Base-by-base conservation (phyloP, 768 basidiomycete species). In the Dioszegia hungarica region DNA sequence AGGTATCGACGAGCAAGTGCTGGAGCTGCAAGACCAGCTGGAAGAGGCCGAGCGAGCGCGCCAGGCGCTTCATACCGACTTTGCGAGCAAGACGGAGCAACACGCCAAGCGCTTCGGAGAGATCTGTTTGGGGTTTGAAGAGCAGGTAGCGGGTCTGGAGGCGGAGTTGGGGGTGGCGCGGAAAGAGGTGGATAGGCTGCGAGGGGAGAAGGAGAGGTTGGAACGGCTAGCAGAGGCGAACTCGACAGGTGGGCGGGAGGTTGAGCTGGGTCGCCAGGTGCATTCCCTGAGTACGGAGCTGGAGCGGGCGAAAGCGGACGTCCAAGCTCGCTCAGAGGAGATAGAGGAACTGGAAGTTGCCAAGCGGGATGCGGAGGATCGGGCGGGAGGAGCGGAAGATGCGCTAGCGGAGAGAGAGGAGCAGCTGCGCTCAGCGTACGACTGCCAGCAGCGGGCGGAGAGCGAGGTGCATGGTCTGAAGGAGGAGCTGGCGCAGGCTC, bases 31-130 rank as follows among this genome's bases (percentile, higher is more conserved):
- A 27, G 38, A 22, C 14, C 39, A 69, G 38, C 54, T 73, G 17
- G 64, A 63, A 47, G 64, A 68, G 22, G 61, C 54, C 15, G 64
- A 64, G 28, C 28, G 51, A 27, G 57, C 54, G 12, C 31, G 57
- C 24, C 39, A 36, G 6, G 20, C 56, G 3, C 54, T 69, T 2
- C 65, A 66, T 34, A 44, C 61, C 12, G 69, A 68, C n/a, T 71
- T 65, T 48, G 55, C 64, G 1, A 19, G 22, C n/a, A 68, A 70
- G 48, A 69, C 66, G 9, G 66, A 69, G 50, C 54, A 66, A 34
- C 67, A 71, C 39, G 71, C 72, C 17, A 54, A 56, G 15, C 51
- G 63, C 31, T 73, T 73, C 46, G 64, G 64, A 0, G 67, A 73
- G 45, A 72, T 71, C 25, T 71, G 68, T 36, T 43, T 54, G 1